These are phyloP conservation scores for Globisporangium orthogonon DNA, from an alignment of 352 stramenopile species.

Conservation along the genomic window DNA sequence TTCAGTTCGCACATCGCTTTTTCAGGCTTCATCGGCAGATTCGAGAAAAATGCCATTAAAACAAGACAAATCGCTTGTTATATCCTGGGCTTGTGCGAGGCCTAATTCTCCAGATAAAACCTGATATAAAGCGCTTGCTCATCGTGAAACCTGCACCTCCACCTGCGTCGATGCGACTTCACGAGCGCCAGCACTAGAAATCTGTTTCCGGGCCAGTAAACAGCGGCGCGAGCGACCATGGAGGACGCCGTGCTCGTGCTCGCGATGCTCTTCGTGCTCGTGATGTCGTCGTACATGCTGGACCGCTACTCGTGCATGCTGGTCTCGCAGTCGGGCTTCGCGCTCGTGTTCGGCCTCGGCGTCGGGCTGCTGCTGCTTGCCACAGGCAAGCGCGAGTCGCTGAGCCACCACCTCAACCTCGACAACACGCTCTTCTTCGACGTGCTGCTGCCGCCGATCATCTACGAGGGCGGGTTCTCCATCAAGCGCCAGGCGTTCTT, in stretches of 20 bases:
- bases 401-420: constrained; percentile 78
- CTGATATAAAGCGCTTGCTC: no score
- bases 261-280: constrained; percentile 81
- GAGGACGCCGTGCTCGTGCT: constrained; percentile 80
- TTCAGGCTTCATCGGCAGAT: no score
- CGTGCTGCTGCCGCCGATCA: constrained; percentile 80
- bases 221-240: constrained; percentile 26
- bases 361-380: constrained; percentile 68
- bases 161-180: no score
- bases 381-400: constrained; percentile 50
- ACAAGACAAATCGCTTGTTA: no score
- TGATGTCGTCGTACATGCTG: constrained; percentile 86
- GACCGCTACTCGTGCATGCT: constrained; percentile 81
- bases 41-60: no score
- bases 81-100: no score
- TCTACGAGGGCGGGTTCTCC: constrained; percentile 84
- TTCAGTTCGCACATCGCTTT: background rate
- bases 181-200: no score
- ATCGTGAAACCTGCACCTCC: no score
- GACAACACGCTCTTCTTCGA: constrained; percentile 88
- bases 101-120: no score
- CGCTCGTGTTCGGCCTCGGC: constrained; percentile 71
- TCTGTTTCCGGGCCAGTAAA: no score
- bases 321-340: constrained; percentile 83
- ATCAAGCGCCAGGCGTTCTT: constrained; percentile 84